Base-by-base conservation (phyloP, 2,329 filamentous ascomycete species). In the Alternaria arborescens region DNA sequence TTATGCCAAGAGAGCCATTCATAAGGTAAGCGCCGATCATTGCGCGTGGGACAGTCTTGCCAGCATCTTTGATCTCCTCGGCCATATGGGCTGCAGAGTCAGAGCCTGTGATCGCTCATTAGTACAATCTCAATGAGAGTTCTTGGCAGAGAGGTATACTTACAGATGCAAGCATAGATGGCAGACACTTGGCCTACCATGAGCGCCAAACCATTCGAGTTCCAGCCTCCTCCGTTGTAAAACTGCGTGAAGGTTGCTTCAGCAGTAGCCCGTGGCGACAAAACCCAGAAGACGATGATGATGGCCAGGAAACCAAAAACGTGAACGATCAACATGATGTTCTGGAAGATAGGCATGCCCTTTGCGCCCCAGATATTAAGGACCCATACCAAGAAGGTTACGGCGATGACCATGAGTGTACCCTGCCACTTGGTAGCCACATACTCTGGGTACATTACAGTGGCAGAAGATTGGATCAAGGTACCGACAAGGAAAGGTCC, bases 401-500 rank as follows among this genome's bases (percentile, higher is more conserved):
- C 78, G 1, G 80, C 80, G 57, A 83, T 81, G 10, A 83, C 80
- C 58, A 84, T 80, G 2, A 85, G 71, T 0, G 82, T 85, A 12
- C 80, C 82, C 40, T 85, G 82, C 82, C 82, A 85, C 42, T 75
- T 77, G 6, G 78, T 75, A 0, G 78, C 74, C 0, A 65, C 61
- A 57, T 84, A 85, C 8, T 75, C 69, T 0, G 79, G 79, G 38
- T 81, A 80, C 61, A 82, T 76, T 52, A 77, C 73, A 22, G 82
- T 79, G 11, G 81, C 72, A 5, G 68, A 74, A 2, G 79, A 76
- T 57, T 84, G 82, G 38, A 85, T 83, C 42, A 84, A 68, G 0
- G 80, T 83, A 6, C 82, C 83, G 0, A 81, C 80, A 8, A 84
- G 75, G 64, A 83, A 84, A 0, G 80, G 79, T 3, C 82, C 82